A percentile compares a stretch with the other conserved stretches of the same genome.
These are phyloP conservation scores for Fagus sylvatica DNA, from an alignment of 306 rosid genomes.

Conservation along the genomic window DNA sequence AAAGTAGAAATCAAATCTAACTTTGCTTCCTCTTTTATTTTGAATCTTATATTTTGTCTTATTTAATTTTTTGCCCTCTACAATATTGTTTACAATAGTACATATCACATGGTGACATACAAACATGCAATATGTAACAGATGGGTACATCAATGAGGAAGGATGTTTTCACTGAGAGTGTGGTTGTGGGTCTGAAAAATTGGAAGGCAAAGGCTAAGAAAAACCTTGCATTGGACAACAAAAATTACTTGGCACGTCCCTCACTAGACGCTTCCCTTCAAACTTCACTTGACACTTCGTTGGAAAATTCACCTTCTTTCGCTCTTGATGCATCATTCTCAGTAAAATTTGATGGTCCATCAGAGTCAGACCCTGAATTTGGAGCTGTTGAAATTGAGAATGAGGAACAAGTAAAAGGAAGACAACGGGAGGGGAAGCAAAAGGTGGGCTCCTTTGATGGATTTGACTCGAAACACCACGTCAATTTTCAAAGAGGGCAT, in stretches of 20 bases:
- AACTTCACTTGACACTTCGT: background rate
- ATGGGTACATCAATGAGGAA: constrained; percentile 59
- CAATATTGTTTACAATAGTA: too few relatives aligned
- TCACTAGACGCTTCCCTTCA: constrained; percentile 28
- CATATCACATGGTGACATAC: too few relatives aligned
- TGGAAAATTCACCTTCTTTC: constrained; percentile 42
- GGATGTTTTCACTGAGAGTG: constrained; percentile 47
- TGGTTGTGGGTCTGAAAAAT: constrained; percentile 42
- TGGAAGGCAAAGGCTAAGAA: constrained; percentile 48
- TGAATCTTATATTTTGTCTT: too few relatives aligned
- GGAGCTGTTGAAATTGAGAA: constrained; percentile 5
- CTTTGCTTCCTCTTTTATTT: too few relatives aligned
- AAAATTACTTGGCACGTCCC: background rate
- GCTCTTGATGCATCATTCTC: constrained; percentile 25
- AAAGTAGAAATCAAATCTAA: too few relatives aligned
- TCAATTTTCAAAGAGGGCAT: background rate
- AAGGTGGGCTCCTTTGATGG: constrained; percentile 24
- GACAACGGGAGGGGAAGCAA: background rate
- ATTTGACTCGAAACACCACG: constrained; percentile 2
- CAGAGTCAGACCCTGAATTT: background rate
- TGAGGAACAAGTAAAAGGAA: background rate
- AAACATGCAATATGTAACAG: constrained; percentile 30
- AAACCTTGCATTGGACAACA: constrained; percentile 22
- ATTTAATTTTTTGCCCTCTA: too few relatives aligned
- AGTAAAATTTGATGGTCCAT: constrained; percentile 8